These are phyloP conservation scores for Fusarium liriodendri DNA, from an alignment of 2,329 filamentous ascomycete genomes.

Conservation along the genomic window DNA sequence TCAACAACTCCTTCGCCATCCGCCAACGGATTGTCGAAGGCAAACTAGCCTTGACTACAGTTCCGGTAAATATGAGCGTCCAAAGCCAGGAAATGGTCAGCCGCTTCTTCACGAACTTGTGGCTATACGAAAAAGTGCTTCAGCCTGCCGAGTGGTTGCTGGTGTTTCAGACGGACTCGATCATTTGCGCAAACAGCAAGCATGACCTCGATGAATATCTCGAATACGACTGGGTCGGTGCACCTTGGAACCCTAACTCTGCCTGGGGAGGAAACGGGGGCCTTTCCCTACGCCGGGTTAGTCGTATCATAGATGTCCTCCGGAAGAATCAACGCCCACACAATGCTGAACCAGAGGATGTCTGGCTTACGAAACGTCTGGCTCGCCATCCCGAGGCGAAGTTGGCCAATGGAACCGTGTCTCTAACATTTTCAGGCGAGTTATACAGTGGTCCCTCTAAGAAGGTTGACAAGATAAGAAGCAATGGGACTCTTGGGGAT, in stretches of 20 bases:
- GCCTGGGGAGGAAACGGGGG: conserved; percentile 64
- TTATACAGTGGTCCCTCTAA: conserved; percentile 50
- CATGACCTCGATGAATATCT: conserved; percentile 61
- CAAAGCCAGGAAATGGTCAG: conserved; percentile 63
- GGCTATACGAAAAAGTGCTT: conserved; percentile 63
- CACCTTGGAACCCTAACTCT: conserved; percentile 58
- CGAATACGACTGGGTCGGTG: conserved; percentile 65
- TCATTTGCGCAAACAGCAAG: conserved; percentile 64
- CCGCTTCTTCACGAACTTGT: conserved; percentile 62
- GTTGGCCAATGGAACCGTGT: conserved; percentile 63
- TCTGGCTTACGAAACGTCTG: conserved; percentile 66
- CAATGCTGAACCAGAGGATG: conserved; percentile 63
- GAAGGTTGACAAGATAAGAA: conserved; percentile 36
- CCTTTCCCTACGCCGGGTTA: conserved; percentile 63
- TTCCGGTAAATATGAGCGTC: conserved; percentile 64
- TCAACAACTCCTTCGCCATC: conserved; percentile 60
- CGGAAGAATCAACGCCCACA: conserved; percentile 57
- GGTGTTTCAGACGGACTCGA: conserved; percentile 66
- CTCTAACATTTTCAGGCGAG: conserved; percentile 63
- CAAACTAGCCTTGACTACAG: conserved; percentile 63
- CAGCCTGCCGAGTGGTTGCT: conserved; percentile 65
- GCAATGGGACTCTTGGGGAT: conserved; percentile 43
- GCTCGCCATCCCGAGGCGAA: conserved; percentile 59
- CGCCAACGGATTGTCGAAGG: conserved; percentile 54
- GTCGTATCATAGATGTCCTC: conserved; percentile 64